Evolutionary conservation across 345 rosid genomes (phyloP), one percentile per base, ranked within the genome.

Genomic region (Salix viminalis): DNA sequence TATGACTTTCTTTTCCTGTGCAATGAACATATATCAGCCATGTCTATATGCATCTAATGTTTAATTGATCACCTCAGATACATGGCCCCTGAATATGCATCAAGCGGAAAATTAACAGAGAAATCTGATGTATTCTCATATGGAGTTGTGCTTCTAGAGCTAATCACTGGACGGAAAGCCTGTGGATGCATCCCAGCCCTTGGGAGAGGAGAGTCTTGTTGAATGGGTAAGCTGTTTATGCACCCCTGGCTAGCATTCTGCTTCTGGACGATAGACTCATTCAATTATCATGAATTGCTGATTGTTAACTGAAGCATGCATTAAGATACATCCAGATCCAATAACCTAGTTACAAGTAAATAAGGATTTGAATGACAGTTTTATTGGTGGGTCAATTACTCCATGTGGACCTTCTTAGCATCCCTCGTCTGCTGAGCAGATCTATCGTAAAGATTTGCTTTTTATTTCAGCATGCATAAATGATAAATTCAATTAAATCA

Each of bases 11-110:
- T 8, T 56, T 56, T 56, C 62, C 14, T 5, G 62, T 56, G 62
- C 13, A 64, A 34, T 26, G 23, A 71, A 34, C 21, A 16, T 61
- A 68, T 42, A 15, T 56, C 24, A 10, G 34, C 32, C 58, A 6
- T 65, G 52, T 13, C 65, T 54, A 67, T 36, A 10, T 70, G 46
- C 58, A 77, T 64, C 70, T 69, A 65, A 75, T 48, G 4, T 77
- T 68, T 67, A 8, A 9, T 37, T 81, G 66, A 75, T 74, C 50
- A 65, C 81, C 81, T 69, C 89, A 95, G 99, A 80, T 95, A 95
- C 82, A 84, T 95, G 94, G 99, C 99, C 82, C 99, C 97, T 73
- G 99, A 95, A 83, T 95, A 95, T 88, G 99, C 97, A 85, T 85
- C 94, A 76, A 95, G 96, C 79, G 99, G 99, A 30, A 95, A 93